These are phyloP conservation scores for Aureobasidium sp. DNA, from an alignment of 2,329 filamentous ascomycete genomes.

Conservation along the genomic window DNA sequence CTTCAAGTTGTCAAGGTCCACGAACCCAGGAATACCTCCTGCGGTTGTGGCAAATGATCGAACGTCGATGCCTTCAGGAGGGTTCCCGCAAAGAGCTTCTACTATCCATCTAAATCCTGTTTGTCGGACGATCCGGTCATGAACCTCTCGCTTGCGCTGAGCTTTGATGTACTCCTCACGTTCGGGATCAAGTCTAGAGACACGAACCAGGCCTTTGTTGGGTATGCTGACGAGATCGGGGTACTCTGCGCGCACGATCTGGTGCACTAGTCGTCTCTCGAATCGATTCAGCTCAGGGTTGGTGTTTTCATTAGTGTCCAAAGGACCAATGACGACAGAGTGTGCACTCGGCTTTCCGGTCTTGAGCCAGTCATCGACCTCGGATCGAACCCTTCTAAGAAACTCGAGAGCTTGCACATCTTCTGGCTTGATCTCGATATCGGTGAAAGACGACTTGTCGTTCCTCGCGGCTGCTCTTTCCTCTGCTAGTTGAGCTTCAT, in stretches of 20 bases:
- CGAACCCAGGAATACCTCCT: slow-evolving; percentile 31
- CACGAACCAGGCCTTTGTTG: slow-evolving; percentile 37
- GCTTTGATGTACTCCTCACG: slow-evolving; percentile 37
- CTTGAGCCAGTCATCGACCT: slow-evolving; percentile 43
- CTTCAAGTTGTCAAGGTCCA: slow-evolving; percentile 31
- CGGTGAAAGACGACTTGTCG: slow-evolving; percentile 33
- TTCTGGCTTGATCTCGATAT: slow-evolving; percentile 46
- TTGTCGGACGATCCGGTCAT: slow-evolving; percentile 37
- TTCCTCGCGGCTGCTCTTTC: slow-evolving; percentile 38
- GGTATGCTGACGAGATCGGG: slow-evolving; percentile 39
- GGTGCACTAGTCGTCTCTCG: slow-evolving; percentile 59
- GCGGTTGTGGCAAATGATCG: slow-evolving; percentile 31
- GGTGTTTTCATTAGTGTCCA: slow-evolving; percentile 19
- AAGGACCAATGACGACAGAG: slow-evolving; percentile 30
- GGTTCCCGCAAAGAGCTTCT: slow-evolving; percentile 37
- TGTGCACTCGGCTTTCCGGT: slow-evolving; percentile 23
- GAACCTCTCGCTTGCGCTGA: slow-evolving; percentile 32
- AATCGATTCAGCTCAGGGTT: slow-evolving; percentile 45
- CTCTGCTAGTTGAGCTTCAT: slow-evolving; percentile 48
- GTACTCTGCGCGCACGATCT: slow-evolving; percentile 58
- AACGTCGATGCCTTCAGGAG: slow-evolving; percentile 33
- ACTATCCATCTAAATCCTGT: slow-evolving; percentile 46
- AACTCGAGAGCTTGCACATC: slow-evolving; percentile 49
- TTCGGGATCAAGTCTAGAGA: slow-evolving; percentile 36
- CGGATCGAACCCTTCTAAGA: slow-evolving; percentile 38